Base-by-base conservation (phyloP, 176 grass and related monocot genomes). In the Carex scoparia region DNA sequence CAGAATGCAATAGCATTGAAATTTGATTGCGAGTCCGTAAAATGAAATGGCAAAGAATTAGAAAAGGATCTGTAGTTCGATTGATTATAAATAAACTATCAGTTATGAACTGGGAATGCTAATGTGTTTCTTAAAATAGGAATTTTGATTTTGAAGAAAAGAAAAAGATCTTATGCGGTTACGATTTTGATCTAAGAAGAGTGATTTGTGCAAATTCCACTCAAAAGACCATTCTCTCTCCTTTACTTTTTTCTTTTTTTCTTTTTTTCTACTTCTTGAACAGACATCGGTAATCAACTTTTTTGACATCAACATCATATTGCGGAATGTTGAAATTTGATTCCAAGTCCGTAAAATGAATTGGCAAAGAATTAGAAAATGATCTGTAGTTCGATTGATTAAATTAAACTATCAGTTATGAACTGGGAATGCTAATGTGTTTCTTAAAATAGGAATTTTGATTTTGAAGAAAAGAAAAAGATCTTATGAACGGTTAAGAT, bases 101-200 rank as follows among this genome's bases (percentile, higher is more conserved):
- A 76, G 42, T 54, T 32, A 33, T 30, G 27, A 23, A 77, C 1
- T 32, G 27, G 48, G 11, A 63, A 23, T 42, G 19, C 2, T 31
- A 16, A 55, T 14, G 73, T 77, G 48, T 31, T 77, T 55, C 73
- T 56, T 32, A 14, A 77, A 55, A 56, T 77, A 55, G 28, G 55
- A 77, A n/a, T 55, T 56, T 56, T 77, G 46, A 49, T 54, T 54
- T 46, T 5, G 19, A 76, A 76, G 71, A 28, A 76, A 77, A 72
- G 69, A 72, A 72, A 72, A 49, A 11, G 40, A 49, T 48, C 69
- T 49, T 48, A 55, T 28, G 44, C 44, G 3, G 73, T 77, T 31
- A 4, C 56, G 73, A 32, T 76, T 76, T 76, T 55, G 23, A 55
- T 30, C 49, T 32, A 49, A 77, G 4, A 77, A 77, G 30, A 77